Evolutionary conservation across 2,329 filamentous ascomycete species (phyloP).

Genomic region (Ceratocystis alfenasii): DNA sequence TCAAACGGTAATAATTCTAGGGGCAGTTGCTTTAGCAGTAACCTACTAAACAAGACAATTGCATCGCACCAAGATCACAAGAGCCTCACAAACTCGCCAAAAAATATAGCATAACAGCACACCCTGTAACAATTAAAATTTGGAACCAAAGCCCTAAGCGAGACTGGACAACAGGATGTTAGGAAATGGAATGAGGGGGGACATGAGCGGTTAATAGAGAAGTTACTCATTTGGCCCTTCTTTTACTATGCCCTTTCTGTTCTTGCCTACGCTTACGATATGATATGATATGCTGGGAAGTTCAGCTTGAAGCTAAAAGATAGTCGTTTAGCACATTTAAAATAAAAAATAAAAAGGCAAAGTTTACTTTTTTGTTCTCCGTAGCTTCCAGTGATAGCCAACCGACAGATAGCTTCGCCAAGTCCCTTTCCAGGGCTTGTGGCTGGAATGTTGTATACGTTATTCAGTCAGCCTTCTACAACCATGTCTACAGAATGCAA

Average conservation of each 20-base stretch:
- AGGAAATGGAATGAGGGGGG: not conserved
- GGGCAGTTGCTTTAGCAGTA: not conserved
- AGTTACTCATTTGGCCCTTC: not conserved
- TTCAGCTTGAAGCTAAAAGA: too few relatives aligned
- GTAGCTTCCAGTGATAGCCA: not conserved
- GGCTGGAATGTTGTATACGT: not conserved
- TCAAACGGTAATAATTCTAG: not conserved
- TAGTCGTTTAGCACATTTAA: too few relatives aligned
- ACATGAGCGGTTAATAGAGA: not conserved
- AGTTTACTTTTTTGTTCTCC: not conserved
- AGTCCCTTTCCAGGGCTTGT: not conserved
- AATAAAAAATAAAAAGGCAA: not conserved
- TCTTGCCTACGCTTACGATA: too few relatives aligned
- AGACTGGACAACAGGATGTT: not conserved
- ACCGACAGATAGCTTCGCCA: not conserved
- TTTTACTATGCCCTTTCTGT: too few relatives aligned
- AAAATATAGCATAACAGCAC: not conserved
- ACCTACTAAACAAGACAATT: not conserved
- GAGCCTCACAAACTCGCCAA: not conserved
- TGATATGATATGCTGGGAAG: too few relatives aligned
- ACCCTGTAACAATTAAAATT: not conserved
- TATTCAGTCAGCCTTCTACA: not conserved
- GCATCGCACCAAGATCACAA: conserved; percentile 3
- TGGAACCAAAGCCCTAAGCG: not conserved
- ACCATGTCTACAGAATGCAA: not conserved